Conservation (phyloP, 2,329 filamentous ascomycete genomes). For the Bisporella sp. region DNA sequence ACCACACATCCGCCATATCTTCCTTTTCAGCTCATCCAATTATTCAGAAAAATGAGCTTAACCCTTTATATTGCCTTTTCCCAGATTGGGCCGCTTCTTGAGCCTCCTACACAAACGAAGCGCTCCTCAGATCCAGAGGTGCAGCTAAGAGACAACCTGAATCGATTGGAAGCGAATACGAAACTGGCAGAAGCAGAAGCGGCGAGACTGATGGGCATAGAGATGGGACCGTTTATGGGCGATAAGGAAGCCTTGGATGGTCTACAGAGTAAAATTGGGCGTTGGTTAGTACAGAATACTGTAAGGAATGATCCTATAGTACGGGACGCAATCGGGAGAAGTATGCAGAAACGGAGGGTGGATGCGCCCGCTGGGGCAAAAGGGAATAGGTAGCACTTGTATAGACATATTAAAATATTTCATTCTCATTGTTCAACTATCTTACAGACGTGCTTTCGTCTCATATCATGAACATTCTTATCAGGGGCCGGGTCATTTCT, state of each 20-base stretch:
- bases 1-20: slow-evolving; percentile 56
- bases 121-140: slow-evolving; percentile 48
- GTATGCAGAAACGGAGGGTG: slow-evolving; percentile 53
- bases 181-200: slow-evolving; percentile 62
- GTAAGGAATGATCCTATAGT: slow-evolving; percentile 77
- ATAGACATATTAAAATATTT: too few species aligned
- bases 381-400: slow-evolving; percentile 23
- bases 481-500: too few species aligned
- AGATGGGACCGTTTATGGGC: slow-evolving; percentile 74
- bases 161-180: slow-evolving; percentile 56
- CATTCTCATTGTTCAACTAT: too few species aligned
- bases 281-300: slow-evolving; percentile 83
- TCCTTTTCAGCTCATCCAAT: slow-evolving; percentile 74
- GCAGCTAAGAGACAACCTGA: slow-evolving; percentile 34
- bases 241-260: slow-evolving; percentile 57
- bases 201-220: slow-evolving; percentile 63
- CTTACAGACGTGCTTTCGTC: too few species aligned
- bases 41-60: slow-evolving; percentile 69
- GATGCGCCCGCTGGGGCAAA: slow-evolving; percentile 56
- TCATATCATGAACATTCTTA: too few species aligned
- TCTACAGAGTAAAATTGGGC: slow-evolving; percentile 66
- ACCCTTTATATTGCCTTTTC: slow-evolving; percentile 78
- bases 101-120: slow-evolving; percentile 31
- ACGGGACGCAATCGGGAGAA: slow-evolving; percentile 65
- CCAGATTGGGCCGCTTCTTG: slow-evolving; percentile 66